Evolutionary conservation across 2,329 filamentous ascomycete genomes (phyloP).

Genomic region (Plenodomus lindquistii): DNA sequence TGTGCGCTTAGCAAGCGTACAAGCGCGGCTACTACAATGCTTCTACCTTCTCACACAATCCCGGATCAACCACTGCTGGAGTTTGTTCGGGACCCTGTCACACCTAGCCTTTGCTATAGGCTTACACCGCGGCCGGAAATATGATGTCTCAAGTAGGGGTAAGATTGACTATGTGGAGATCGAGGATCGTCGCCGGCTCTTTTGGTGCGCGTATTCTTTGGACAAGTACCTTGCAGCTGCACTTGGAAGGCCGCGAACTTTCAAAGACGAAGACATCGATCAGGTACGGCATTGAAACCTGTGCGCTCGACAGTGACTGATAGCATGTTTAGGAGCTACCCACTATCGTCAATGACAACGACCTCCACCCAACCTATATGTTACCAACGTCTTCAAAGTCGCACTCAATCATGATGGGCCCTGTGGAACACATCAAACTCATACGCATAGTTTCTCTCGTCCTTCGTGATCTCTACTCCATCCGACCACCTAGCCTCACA

Average conservation of each 20-base stretch:
- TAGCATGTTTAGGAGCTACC: slow-evolving; percentile 38
- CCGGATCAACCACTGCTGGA: slow-evolving; percentile 65
- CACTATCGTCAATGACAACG: slow-evolving; percentile 41
- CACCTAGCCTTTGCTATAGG: slow-evolving; percentile 57
- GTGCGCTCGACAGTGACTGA: neutral
- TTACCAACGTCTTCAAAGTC: slow-evolving; percentile 27
- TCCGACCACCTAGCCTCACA: slow-evolving; percentile 39
- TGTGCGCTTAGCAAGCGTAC: slow-evolving; percentile 60
- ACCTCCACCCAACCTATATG: slow-evolving; percentile 34
- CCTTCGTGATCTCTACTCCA: slow-evolving; percentile 51
- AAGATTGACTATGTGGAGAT: slow-evolving; percentile 51
- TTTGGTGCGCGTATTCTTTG: slow-evolving; percentile 66
- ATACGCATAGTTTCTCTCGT: slow-evolving; percentile 51
- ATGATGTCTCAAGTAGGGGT: slow-evolving; percentile 20
- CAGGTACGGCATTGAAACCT: slow-evolving; percentile 52
- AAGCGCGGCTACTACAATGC: slow-evolving; percentile 61
- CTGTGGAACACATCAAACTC: slow-evolving; percentile 51
- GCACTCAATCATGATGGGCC: slow-evolving; percentile 51
- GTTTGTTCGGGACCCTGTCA: slow-evolving; percentile 60
- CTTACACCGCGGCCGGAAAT: slow-evolving; percentile 46
- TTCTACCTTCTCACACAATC: slow-evolving; percentile 63
- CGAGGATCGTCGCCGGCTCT: slow-evolving; percentile 62
- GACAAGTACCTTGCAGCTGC: slow-evolving; percentile 68
- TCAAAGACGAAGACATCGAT: slow-evolving; percentile 67
- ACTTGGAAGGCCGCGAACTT: slow-evolving; percentile 62